phyloP scores from a whole-genome alignment of 1,139 yeast genomes.

The Saccharomyces hybrid region DNA sequence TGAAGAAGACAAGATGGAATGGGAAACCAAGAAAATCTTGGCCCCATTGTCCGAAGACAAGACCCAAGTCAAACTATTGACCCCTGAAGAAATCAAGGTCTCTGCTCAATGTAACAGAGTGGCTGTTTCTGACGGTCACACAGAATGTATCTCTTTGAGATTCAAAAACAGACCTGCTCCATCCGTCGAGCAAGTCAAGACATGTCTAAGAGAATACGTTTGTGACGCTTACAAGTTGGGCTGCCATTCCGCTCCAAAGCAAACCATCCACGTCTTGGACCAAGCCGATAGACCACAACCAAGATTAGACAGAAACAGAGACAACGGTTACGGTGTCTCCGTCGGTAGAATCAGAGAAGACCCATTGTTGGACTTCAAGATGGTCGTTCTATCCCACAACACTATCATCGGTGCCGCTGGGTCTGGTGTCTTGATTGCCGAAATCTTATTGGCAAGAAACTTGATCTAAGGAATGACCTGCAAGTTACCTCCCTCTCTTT shows the following conservation, averaged over 20 bases:
- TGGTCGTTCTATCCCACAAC: constrained; percentile 93
- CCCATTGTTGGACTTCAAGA: constrained; percentile 86
- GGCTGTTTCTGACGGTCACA: constrained; percentile 96
- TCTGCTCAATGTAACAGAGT: constrained; percentile 97
- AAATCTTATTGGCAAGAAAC: constrained; percentile 69
- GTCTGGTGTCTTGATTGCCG: constrained; percentile 93
- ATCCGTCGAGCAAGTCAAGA: constrained; percentile 67
- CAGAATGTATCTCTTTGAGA: constrained; percentile 84
- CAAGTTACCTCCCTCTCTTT: not conserved
- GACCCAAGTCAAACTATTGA: constrained; percentile 51
- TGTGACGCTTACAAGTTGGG: constrained; percentile 75
- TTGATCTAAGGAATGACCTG: constrained; percentile 43
- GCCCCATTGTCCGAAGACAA: constrained; percentile 51
- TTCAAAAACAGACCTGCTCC: constrained; percentile 83
- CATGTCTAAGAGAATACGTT: constrained; percentile 58
- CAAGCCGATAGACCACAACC: constrained; percentile 96
- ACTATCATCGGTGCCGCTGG: constrained; percentile 99
- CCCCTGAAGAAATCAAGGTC: constrained; percentile 68
- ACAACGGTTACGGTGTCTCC: constrained; percentile 86
- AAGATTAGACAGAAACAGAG: constrained; percentile 92
- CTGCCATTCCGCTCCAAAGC: constrained; percentile 88
- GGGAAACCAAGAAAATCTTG: constrained; percentile 94
- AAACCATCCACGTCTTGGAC: constrained; percentile 85
- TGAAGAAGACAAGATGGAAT: constrained; percentile 96
- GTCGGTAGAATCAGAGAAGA: constrained; percentile 94